Conservation (phyloP, 108 stramenopile genomes). For the Cyclotella atomus region DNA sequence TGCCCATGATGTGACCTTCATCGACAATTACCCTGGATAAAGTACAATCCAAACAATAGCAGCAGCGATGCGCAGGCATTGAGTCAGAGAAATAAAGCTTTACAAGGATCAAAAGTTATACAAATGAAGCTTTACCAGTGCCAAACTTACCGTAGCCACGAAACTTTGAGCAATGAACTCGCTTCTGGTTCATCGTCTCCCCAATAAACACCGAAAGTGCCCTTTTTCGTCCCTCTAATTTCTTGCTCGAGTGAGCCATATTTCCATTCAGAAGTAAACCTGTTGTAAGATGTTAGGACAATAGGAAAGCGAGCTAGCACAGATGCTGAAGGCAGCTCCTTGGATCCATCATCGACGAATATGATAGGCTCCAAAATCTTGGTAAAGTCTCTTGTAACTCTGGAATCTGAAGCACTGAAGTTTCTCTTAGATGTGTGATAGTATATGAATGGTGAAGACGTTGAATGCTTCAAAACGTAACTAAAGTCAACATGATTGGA, state of each 20-base stretch:
- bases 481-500: slow-evolving; percentile 56
- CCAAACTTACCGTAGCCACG: slow-evolving; percentile 55
- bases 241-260: slow-evolving; percentile 79
- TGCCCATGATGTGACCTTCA: slow-evolving; percentile 88
- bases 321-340: slow-evolving; percentile 56
- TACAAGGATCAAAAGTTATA: background rate
- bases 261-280: slow-evolving; percentile 80
- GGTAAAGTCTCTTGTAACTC: slow-evolving; percentile 24
- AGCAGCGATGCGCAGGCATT: too few relatives aligned
- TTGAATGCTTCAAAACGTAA: slow-evolving; percentile 42
- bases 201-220: slow-evolving; percentile 16
- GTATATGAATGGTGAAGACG: slow-evolving; percentile 46
- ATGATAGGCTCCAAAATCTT: slow-evolving; percentile 46
- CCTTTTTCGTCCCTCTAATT: slow-evolving; percentile 46
- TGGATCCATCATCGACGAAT: slow-evolving; percentile 70
- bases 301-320: slow-evolving; percentile 69
- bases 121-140: background rate
- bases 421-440: slow-evolving; percentile 41
- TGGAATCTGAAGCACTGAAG: background rate
- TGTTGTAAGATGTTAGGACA: slow-evolving; percentile 73
- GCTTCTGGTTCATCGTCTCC: slow-evolving; percentile 39
- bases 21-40: slow-evolving; percentile 64
- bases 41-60: background rate
- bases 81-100: too few relatives aligned
- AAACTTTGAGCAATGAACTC: slow-evolving; percentile 75